Percentiles rank a stretch among this genome's conserved stretches.
phyloP scores from a whole-genome alignment of 345 rosid genomes.

The Acer saccharum region DNA sequence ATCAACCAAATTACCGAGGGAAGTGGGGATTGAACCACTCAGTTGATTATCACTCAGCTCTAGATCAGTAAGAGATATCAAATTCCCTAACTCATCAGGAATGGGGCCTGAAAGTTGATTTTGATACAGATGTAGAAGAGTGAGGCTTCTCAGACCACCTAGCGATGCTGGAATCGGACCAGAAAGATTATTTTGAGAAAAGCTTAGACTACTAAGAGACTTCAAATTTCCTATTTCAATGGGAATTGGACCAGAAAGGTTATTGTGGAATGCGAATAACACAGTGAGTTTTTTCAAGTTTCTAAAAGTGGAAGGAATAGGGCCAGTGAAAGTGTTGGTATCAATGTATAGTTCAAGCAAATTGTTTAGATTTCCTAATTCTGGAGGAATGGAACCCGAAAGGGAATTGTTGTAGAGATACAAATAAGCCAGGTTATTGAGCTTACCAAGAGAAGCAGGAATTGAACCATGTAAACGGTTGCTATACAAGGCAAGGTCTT shows the following conservation, averaged over 20 bases:
- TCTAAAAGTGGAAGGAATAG: slow-evolving; percentile 32
- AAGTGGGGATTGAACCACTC: slow-evolving; percentile 3
- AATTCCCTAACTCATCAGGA: slow-evolving; percentile 22
- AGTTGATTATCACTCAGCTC: slow-evolving; percentile 16
- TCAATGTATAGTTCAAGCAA: slow-evolving; percentile 24
- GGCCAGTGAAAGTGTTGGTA: slow-evolving; percentile 29
- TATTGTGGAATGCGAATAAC: slow-evolving; percentile 22
- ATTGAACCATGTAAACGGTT: slow-evolving; percentile 12
- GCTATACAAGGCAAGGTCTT: background rate
- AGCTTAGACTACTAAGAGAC: slow-evolving; percentile 13
- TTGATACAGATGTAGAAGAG: background rate
- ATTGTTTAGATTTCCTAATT: slow-evolving; percentile 24
- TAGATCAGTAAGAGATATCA: slow-evolving; percentile 9
- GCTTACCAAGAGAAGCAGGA: slow-evolving; percentile 18
- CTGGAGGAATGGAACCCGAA: slow-evolving; percentile 23
- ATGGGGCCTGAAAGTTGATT: slow-evolving; percentile 31
- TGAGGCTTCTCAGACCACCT: slow-evolving; percentile 11
- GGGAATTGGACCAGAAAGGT: slow-evolving; percentile 34
- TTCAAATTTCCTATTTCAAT: slow-evolving; percentile 32
- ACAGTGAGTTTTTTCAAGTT: slow-evolving; percentile 18
- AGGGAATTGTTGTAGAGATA: slow-evolving; percentile 25
- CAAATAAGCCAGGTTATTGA: background rate
- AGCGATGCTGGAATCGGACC: slow-evolving; percentile 33
- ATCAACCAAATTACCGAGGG: background rate
- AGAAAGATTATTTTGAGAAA: slow-evolving; percentile 18